A percentile compares a stretch with the other conserved stretches of the same genome.
These are phyloP conservation scores for Zoysia japonica DNA, from an alignment of 176 grass and related monocot species.

Conservation along the genomic window DNA sequence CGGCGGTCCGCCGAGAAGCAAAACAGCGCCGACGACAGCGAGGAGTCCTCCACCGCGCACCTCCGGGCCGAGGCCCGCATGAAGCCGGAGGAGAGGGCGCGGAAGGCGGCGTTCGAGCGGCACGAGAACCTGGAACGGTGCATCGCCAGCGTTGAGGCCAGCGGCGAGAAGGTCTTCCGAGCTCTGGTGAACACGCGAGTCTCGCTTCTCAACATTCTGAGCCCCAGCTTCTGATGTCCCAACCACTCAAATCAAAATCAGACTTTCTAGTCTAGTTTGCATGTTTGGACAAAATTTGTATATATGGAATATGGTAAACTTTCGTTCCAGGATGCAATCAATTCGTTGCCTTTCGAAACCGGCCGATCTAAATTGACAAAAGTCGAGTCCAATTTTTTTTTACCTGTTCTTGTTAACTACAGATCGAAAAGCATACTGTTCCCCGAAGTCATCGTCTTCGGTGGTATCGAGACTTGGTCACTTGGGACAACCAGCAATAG, in stretches of 20 bases:
- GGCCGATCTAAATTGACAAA: conserved; percentile 10
- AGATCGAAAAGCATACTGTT: not conserved
- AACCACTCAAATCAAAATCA: not conserved
- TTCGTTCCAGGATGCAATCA: not conserved
- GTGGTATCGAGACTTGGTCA: not conserved
- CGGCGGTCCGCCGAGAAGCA: conserved; percentile 52
- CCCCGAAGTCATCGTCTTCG: not conserved
- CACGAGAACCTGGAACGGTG: conserved; percentile 56
- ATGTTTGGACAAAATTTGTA: conserved; percentile 38
- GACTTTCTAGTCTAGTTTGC: not conserved
- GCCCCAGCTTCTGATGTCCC: conserved; percentile 44
- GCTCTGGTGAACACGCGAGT: conserved; percentile 61
- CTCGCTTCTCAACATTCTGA: conserved; percentile 72
- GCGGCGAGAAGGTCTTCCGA: conserved; percentile 61
- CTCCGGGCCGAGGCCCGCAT: conserved; percentile 33
- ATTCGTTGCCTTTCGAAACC: conserved; percentile 24
- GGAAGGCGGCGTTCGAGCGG: conserved; percentile 40
- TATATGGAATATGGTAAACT: not conserved
- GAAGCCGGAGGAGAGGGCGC: conserved; percentile 48
- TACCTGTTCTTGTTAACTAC: conserved; percentile 5
- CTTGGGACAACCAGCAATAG: no score
- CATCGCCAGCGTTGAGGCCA: conserved; percentile 52
- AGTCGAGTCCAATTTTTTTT: not conserved
- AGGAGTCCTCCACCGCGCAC: conserved; percentile 21
- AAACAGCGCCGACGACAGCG: not conserved